phyloP scores from a whole-genome alignment of 345 rosid species.

The Heritiera fomes region DNA sequence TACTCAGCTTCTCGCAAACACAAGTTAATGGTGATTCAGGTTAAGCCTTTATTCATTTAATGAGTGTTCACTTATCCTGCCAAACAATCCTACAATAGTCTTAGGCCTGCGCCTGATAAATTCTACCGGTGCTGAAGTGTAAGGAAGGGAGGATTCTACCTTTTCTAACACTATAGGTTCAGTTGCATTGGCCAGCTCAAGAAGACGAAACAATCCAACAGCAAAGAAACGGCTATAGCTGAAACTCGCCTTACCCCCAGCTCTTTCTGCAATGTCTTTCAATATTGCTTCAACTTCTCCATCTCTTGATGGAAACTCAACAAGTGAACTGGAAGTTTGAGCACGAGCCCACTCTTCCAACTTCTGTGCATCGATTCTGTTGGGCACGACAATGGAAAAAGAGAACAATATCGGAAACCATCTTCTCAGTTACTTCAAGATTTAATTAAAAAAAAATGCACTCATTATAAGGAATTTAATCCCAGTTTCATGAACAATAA shows the following conservation, averaged over 20 bases:
- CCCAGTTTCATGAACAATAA: neutral
- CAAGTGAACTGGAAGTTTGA: slow-evolving; percentile 66
- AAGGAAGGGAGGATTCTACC: slow-evolving; percentile 42
- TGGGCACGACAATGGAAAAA: slow-evolving; percentile 7
- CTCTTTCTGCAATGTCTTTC: slow-evolving; percentile 83
- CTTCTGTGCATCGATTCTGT: slow-evolving; percentile 78
- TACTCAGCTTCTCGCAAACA: neutral
- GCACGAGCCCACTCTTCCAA: slow-evolving; percentile 90
- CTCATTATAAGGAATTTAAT: neutral
- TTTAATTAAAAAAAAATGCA: neutral
- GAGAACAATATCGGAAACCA: neutral
- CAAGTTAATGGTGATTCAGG: neutral
- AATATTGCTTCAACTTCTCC: slow-evolving; percentile 81
- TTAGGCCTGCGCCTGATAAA: neutral
- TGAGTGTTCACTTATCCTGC: neutral
- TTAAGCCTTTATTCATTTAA: neutral
- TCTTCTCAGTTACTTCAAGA: neutral
- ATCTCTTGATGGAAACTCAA: slow-evolving; percentile 71
- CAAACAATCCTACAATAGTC: neutral
- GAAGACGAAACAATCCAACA: slow-evolving; percentile 91
- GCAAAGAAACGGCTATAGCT: slow-evolving; percentile 99
- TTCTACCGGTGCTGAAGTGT: neutral
- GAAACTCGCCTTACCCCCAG: slow-evolving; percentile 67
- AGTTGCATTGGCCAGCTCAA: slow-evolving; percentile 85
- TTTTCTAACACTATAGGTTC: slow-evolving; percentile 85